These are phyloP conservation scores for Nemania sp. DNA, from an alignment of 2,329 filamentous ascomycete species.

Conservation along the genomic window DNA sequence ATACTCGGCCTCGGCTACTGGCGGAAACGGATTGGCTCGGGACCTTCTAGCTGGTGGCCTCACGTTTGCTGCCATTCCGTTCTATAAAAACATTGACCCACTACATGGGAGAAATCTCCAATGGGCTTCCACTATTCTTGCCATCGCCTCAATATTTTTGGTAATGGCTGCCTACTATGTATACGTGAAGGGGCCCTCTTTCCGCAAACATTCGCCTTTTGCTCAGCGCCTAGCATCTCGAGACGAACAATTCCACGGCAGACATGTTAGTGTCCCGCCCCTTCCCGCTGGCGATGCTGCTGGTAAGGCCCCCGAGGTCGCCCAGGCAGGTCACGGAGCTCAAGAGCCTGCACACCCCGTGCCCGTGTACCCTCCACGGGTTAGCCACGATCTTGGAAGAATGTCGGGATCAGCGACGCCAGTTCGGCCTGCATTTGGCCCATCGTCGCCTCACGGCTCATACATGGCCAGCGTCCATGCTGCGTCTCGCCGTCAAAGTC, in stretches of 20 bases:
- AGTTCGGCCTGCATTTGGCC: constrained; percentile 18
- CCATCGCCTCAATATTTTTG: constrained; percentile 53
- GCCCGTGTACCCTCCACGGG: no score
- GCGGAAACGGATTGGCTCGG: constrained; percentile 67
- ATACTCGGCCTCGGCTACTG: constrained; percentile 68
- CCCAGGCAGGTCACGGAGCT: not conserved
- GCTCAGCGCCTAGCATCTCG: constrained; percentile 61
- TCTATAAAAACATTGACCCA: constrained; percentile 52
- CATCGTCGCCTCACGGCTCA: constrained; percentile 31
- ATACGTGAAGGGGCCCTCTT: constrained; percentile 58
- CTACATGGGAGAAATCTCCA: constrained; percentile 53
- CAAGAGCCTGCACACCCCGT: not conserved
- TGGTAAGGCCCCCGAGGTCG: constrained; percentile 12
- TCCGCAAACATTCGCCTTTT: constrained; percentile 56
- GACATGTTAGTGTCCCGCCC: constrained; percentile 22
- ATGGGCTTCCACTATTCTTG: constrained; percentile 59
- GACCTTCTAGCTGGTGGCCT: constrained; percentile 69
- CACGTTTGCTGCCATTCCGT: constrained; percentile 62
- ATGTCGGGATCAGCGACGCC: no score
- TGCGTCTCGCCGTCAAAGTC: constrained; percentile 31
- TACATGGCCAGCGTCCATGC: constrained; percentile 35
- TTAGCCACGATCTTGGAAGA: no score
- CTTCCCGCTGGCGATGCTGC: constrained; percentile 22
- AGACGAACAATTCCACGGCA: constrained; percentile 25
- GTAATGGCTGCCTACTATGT: constrained; percentile 59